Conservation (phyloP, 768 basidiomycete genomes). For the Russula abietina region DNA sequence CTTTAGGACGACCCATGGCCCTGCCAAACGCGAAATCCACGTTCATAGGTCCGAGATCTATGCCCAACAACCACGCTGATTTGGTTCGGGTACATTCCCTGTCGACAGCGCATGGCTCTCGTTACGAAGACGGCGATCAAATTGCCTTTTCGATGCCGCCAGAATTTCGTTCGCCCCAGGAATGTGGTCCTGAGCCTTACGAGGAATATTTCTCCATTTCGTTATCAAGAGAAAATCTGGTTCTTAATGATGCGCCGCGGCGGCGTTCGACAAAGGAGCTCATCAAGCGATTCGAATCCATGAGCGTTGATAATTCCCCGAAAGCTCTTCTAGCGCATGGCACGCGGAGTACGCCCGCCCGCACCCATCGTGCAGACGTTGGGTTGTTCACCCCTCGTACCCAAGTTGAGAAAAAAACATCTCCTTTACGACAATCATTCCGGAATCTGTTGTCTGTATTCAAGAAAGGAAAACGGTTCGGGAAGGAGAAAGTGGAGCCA, state of each 20-base stretch:
- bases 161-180: constrained; percentile 21
- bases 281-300: constrained; percentile 49
- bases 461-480: constrained; percentile 40
- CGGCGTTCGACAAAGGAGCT: constrained; percentile 42
- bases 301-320: constrained; percentile 26
- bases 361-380: constrained; percentile 18
- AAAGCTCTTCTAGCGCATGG: neutral
- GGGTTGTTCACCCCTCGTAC: constrained; percentile 25
- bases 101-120: neutral
- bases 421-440: constrained; percentile 58
- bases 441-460: constrained; percentile 57
- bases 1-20: constrained; percentile 5
- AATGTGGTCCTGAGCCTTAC: constrained; percentile 20
- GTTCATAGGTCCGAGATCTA: constrained; percentile 15
- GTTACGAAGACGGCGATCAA: constrained; percentile 9
- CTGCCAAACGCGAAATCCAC: neutral
- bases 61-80: constrained; percentile 4
- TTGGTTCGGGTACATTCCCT: constrained; percentile 15
- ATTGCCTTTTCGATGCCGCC: constrained; percentile 13
- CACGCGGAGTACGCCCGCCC: constrained; percentile 22
- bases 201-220: constrained; percentile 24
- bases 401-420: constrained; percentile 42
- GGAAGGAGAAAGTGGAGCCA: constrained; percentile 26
- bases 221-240: neutral
- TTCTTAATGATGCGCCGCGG: constrained; percentile 8